Base-by-base conservation (phyloP, 345 rosid species). In the Euphorbia lathyris region DNA sequence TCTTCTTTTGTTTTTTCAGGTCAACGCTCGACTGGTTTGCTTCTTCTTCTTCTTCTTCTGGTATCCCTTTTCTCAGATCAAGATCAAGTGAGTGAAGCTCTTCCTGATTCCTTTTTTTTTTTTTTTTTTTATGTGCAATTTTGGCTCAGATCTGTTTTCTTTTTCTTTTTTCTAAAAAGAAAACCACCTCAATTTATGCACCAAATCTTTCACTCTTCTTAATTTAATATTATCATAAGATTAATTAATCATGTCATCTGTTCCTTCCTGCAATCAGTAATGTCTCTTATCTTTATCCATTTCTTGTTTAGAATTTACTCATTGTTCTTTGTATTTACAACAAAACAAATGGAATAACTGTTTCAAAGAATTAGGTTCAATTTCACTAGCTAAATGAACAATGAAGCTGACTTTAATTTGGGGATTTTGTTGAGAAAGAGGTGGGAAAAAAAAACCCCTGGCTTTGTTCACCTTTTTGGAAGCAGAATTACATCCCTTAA, bases 121-220 rank as follows among this genome's bases (percentile, higher is more conserved):
- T n/a, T 38, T 9, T 19, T 36, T 23, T 42, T 1, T 63, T 13
- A 60, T 60, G 9, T 60, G 12, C 0, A 17, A 10, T 58, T 29
- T 58, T 34, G 16, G 51, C 52, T 63, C 32, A 63, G 66, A 63
- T 63, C 66, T 63, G 52, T 7, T 23, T 23, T 40, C 5, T 22
- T 23, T 20, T 40, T 13, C 0, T 4, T 23, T 40, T 42, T n/a
- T 63, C 52, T n/a, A n/a, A n/a, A n/a, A n/a, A n/a, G n/a, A n/a
- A n/a, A n/a, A n/a, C n/a, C n/a, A n/a, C n/a, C n/a, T 63, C 52
- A 63, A 40, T 63, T 63, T 42, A 22, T 42, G 50, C 10, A 42
- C 16, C 20, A 23, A 23, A 38, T 20, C 25, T 42, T 25, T 40
- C 5, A 22, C 45, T 40, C 25, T 0, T 40, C 2, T 36, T 9